Conservation (phyloP, 73 alveolate genomes). For the Stentor roeselii region DNA sequence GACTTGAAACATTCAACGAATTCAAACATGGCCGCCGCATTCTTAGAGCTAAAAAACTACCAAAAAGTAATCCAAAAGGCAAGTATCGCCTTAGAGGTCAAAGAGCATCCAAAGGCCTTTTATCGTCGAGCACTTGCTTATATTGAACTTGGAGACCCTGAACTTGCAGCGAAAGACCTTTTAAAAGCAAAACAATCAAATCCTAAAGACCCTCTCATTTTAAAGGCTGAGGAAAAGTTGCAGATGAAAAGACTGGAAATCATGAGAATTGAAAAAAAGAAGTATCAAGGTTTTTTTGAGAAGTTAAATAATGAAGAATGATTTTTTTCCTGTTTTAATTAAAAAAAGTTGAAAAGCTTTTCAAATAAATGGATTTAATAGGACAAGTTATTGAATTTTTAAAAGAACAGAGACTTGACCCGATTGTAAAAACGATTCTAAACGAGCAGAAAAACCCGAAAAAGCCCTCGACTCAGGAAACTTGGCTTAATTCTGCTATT, state of each 20-base stretch:
- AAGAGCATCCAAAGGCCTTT: not conserved
- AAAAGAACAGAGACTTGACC: no score
- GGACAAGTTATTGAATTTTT: no score
- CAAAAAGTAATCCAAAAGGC: not conserved
- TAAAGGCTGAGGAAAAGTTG: not conserved
- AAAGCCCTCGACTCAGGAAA: no score
- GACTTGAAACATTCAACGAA: not conserved
- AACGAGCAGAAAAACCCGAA: no score
- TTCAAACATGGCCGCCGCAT: slow-evolving; percentile 19
- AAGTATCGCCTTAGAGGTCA: not conserved
- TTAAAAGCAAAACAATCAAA: not conserved
- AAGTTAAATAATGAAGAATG: not conserved
- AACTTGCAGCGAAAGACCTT: not conserved
- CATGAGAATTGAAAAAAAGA: not conserved
- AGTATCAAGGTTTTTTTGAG: slow-evolving; percentile 4
- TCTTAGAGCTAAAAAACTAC: not conserved
- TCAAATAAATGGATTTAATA: no score
- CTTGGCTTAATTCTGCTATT: no score
- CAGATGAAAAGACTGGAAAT: not conserved
- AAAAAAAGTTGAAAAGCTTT: no score
- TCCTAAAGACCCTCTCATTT: not conserved
- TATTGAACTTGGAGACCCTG: not conserved
- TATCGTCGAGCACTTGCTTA: slow-evolving; percentile 18
- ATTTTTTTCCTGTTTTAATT: no score
- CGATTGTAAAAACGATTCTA: no score